These are phyloP conservation scores for Sarocladium brachiariae DNA, from an alignment of 2,329 filamentous ascomycete genomes.

Conservation along the genomic window DNA sequence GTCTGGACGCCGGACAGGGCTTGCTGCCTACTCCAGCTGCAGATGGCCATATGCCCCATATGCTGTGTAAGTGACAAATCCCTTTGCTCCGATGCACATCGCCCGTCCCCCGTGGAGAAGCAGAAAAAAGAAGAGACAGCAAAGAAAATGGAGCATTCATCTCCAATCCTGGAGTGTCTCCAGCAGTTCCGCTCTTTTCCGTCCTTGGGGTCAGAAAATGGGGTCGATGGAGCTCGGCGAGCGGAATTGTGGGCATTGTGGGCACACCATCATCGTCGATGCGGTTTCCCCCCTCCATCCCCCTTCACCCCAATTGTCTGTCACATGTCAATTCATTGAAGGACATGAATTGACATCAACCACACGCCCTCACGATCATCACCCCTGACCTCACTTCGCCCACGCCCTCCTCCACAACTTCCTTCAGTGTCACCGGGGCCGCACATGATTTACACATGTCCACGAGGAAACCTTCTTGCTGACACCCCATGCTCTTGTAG, in stretches of 20 bases:
- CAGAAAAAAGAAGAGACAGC: no score
- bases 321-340: constrained; percentile 14
- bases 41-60: constrained; percentile 40
- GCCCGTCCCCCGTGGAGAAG: not conserved
- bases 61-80: constrained; percentile 36
- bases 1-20: constrained; percentile 17
- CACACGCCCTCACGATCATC: constrained; percentile 9
- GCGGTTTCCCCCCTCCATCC: no score
- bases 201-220: no score
- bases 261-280: constrained; percentile 1
- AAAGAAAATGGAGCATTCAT: no score
- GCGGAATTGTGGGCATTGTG: no score
- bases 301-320: not conserved
- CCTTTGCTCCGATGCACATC: not conserved
- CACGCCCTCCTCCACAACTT: not conserved
- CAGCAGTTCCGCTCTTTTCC: no score
- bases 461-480: constrained; percentile 13
- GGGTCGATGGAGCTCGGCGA: not conserved
- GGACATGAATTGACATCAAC: no score
- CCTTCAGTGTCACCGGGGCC: not conserved
- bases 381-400: not conserved
- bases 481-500: constrained; percentile 26
- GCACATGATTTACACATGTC: not conserved
- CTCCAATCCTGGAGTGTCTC: no score
- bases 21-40: constrained; percentile 20